Evolutionary conservation across 2,329 filamentous ascomycete genomes (phyloP).

Genomic region (Sordariomycetes sp.): DNA sequence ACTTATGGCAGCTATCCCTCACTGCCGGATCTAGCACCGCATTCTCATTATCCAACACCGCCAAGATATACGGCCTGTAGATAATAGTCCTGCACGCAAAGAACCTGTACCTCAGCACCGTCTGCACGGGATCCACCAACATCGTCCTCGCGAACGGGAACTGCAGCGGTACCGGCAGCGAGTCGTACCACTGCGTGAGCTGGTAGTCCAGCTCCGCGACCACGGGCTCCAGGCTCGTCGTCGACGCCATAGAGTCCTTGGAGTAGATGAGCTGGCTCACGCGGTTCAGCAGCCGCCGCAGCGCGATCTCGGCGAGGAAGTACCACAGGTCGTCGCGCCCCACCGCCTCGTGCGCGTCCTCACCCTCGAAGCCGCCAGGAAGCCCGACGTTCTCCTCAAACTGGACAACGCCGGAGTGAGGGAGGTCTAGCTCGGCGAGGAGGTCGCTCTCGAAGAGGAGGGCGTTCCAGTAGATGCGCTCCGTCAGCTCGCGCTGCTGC

Average conservation of each 20-base stretch:
- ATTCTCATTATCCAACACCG: conserved; percentile 66
- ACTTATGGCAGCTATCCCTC: conserved; percentile 67
- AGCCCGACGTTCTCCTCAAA: conserved; percentile 71
- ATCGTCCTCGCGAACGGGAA: conserved; percentile 60
- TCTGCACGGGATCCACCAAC: conserved; percentile 62
- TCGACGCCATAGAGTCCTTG: conserved; percentile 57
- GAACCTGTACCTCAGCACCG: conserved; percentile 65
- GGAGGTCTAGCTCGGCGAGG: conserved; percentile 65
- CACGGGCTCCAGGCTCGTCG: conserved; percentile 61
- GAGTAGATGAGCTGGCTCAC: conserved; percentile 72
- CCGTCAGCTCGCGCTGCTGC: conserved; percentile 58
- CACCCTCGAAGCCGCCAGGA: conserved; percentile 66
- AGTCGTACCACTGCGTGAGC: conserved; percentile 75
- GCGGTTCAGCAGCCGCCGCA: conserved; percentile 63
- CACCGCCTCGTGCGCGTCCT: conserved; percentile 47
- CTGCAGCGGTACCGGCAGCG: conserved; percentile 58
- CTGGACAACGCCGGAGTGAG: conserved; percentile 70
- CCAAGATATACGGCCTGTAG: conserved; percentile 70
- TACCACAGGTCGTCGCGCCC: conserved; percentile 76
- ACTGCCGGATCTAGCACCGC: conserved; percentile 59
- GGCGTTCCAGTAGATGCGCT: conserved; percentile 76
- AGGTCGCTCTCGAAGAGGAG: conserved; percentile 71
- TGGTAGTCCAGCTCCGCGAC: conserved; percentile 74
- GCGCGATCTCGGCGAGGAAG: conserved; percentile 70
- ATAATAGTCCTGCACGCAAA: conserved; percentile 81